These are phyloP conservation scores for Pythium insidiosum DNA, from an alignment of 352 stramenopile genomes.

Conservation along the genomic window DNA sequence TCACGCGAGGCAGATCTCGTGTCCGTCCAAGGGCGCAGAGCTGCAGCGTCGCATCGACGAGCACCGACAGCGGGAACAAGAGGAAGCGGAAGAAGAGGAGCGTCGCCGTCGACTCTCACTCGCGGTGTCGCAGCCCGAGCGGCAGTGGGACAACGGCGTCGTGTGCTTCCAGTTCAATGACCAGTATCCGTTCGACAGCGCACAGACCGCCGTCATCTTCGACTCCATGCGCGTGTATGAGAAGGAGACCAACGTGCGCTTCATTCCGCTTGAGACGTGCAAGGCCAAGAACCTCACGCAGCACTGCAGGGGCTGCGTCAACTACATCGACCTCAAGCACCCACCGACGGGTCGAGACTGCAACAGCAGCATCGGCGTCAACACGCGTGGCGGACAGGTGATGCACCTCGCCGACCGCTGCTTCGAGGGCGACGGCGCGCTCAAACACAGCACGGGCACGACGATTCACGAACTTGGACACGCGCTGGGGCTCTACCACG, in stretches of 20 bases:
- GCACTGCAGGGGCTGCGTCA: slow-evolving; percentile 59
- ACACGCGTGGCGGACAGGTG: slow-evolving; percentile 42
- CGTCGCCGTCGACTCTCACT: slow-evolving; percentile 46
- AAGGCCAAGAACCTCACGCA: slow-evolving; percentile 25
- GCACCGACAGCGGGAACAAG: too few relatives aligned
- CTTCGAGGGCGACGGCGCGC: slow-evolving; percentile 63
- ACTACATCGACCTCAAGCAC: slow-evolving; percentile 78
- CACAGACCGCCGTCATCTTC: slow-evolving; percentile 46
- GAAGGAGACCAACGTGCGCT: slow-evolving; percentile 63
- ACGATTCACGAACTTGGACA: slow-evolving; percentile 83
- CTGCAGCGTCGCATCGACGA: slow-evolving; percentile 17
- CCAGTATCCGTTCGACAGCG: slow-evolving; percentile 55
- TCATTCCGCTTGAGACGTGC: slow-evolving; percentile 45
- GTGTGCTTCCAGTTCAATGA: slow-evolving; percentile 66
- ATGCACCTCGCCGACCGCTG: slow-evolving; percentile 73
- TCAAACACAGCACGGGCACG: slow-evolving; percentile 67
- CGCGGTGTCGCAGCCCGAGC: slow-evolving; percentile 46
- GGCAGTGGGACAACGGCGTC: slow-evolving; percentile 58
- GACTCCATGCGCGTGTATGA: slow-evolving; percentile 63
- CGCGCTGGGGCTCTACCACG: slow-evolving; percentile 69
- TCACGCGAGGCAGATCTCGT: slow-evolving; percentile 52
- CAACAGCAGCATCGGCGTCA: slow-evolving; percentile 74
- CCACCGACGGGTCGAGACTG: slow-evolving; percentile 57
- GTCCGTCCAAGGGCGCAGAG: slow-evolving; percentile 18
- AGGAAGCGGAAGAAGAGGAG: slow-evolving; percentile 13